Conservation (phyloP, 2,329 filamentous ascomycete species). For the Taxawa tesnikishii region DNA sequence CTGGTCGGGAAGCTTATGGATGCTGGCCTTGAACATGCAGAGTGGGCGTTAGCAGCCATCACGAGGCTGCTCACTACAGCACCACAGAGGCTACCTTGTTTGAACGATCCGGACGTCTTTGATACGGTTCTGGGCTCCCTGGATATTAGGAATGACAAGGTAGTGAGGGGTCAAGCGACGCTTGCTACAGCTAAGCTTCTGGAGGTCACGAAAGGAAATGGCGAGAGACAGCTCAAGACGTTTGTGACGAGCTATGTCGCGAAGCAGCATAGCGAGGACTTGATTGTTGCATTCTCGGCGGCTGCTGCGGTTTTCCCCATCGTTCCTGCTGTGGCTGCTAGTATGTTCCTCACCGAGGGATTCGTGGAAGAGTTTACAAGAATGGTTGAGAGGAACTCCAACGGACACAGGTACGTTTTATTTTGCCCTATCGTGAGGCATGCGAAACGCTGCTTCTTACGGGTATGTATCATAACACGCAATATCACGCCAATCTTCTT, state of each 20-base stretch:
- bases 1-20: slow-evolving; percentile 84
- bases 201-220: slow-evolving; percentile 60
- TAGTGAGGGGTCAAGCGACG: slow-evolving; percentile 69
- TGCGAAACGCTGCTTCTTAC: too few species aligned
- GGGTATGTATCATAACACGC: too few species aligned
- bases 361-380: slow-evolving; percentile 69
- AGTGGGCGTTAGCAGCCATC: slow-evolving; percentile 48
- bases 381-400: slow-evolving; percentile 53
- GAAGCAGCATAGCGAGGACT: slow-evolving; percentile 71
- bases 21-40: slow-evolving; percentile 63
- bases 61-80: slow-evolving; percentile 42
- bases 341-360: slow-evolving; percentile 77
- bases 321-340: slow-evolving; percentile 59
- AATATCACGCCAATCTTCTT: too few species aligned
- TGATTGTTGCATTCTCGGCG: slow-evolving; percentile 88
- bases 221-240: slow-evolving; percentile 52
- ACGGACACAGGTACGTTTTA: slow-evolving; percentile 17
- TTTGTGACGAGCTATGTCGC: slow-evolving; percentile 64
- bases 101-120: slow-evolving; percentile 63
- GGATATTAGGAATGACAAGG: slow-evolving; percentile 65
- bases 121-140: slow-evolving; percentile 79
- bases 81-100: slow-evolving; percentile 46
- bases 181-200: slow-evolving; percentile 75
- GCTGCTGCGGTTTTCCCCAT: slow-evolving; percentile 80
- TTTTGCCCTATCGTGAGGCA: background rate